Conservation (phyloP, 805 yeast genomes). For the Candida coquimbonensis region DNA sequence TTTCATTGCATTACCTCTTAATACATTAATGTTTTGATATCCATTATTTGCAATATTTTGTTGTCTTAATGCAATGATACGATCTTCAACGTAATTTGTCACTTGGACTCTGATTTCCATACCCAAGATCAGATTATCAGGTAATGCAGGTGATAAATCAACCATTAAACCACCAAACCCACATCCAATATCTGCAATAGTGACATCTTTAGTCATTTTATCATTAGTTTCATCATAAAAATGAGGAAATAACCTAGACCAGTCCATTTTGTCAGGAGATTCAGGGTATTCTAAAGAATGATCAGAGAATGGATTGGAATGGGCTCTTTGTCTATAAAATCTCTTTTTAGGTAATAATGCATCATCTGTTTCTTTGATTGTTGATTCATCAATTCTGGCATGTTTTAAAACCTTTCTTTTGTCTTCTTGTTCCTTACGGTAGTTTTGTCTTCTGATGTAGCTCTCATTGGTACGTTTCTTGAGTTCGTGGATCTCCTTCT, state of each 20-base stretch:
- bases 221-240: slow-evolving; percentile 36
- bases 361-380: slow-evolving; percentile 12
- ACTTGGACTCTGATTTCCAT: slow-evolving; percentile 98
- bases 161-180: slow-evolving; percentile 92
- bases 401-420: slow-evolving; percentile 40
- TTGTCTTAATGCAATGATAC: slow-evolving; percentile 80
- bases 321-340: slow-evolving; percentile 94
- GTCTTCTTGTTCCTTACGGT: slow-evolving; percentile 41
- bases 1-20: slow-evolving; percentile 96
- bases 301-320: slow-evolving; percentile 95
- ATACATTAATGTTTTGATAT: slow-evolving; percentile 81
- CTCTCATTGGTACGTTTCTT: slow-evolving; percentile 17
- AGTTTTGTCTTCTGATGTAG: slow-evolving; percentile 29
- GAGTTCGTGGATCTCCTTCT: slow-evolving; percentile 10
- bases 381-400: slow-evolving; percentile 35
- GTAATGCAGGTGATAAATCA: slow-evolving; percentile 71
- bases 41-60: slow-evolving; percentile 28
- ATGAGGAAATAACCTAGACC: slow-evolving; percentile 72
- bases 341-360: slow-evolving; percentile 66
- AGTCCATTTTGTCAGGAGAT: slow-evolving; percentile 79
- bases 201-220: slow-evolving; percentile 48
- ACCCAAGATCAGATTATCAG: slow-evolving; percentile 72
- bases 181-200: slow-evolving; percentile 94
- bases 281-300: slow-evolving; percentile 85
- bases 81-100: slow-evolving; percentile 92